phyloP scores from a whole-genome alignment of 345 rosid genomes.

The Populus tremula region DNA sequence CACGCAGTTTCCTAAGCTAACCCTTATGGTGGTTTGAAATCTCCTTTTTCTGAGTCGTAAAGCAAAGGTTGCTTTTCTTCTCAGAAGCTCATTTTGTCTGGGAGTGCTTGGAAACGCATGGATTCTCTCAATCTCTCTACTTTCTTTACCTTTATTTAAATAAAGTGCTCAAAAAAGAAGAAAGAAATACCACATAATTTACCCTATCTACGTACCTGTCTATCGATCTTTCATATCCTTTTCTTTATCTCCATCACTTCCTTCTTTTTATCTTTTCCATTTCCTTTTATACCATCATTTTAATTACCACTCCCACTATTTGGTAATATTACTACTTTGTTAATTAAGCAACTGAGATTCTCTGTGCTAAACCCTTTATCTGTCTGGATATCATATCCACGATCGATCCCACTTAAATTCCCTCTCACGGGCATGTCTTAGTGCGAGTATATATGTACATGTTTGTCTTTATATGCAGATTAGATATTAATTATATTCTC shows the following conservation, averaged over 20 bases:
- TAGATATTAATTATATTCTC: not conserved
- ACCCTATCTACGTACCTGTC: not conserved
- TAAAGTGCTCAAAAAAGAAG: slow-evolving; percentile 10
- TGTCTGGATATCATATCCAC: slow-evolving; percentile 21
- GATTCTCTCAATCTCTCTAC: slow-evolving; percentile 51
- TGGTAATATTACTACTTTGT: not conserved
- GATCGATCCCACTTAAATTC: not conserved
- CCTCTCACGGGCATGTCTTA: not conserved
- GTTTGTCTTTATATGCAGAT: not conserved
- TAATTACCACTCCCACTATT: not conserved
- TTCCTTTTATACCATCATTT: not conserved
- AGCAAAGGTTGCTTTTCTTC: slow-evolving; percentile 65
- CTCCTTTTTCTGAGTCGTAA: slow-evolving; percentile 73
- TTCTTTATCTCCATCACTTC: slow-evolving; percentile 12
- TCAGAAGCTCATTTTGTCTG: slow-evolving; percentile 71
- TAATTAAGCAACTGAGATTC: slow-evolving; percentile 36
- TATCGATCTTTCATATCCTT: slow-evolving; percentile 8
- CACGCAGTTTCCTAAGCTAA: slow-evolving; percentile 55
- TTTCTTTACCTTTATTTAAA: slow-evolving; percentile 22
- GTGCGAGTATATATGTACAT: no score
- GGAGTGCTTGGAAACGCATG: slow-evolving; percentile 63
- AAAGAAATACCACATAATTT: slow-evolving; percentile 4
- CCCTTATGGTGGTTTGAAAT: slow-evolving; percentile 51
- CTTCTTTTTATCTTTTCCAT: not conserved
- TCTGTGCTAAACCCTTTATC: slow-evolving; percentile 24